Evolutionary conservation across 179 eudicot genomes (phyloP).

Genomic region (Camellia oleifera): DNA sequence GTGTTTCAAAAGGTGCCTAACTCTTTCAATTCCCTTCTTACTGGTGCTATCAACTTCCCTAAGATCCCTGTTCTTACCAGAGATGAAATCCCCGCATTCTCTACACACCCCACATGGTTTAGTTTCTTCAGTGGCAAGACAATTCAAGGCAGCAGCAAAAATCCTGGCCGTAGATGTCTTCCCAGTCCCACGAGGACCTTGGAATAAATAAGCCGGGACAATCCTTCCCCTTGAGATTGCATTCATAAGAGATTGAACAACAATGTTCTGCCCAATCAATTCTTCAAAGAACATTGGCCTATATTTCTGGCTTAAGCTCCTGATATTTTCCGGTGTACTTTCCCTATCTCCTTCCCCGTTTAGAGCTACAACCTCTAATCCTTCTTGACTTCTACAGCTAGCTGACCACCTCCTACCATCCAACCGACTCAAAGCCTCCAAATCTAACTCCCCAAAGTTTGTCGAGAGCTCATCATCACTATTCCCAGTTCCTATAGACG

Average conservation of each 20-base stretch:
- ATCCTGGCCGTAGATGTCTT: slow-evolving; percentile 85
- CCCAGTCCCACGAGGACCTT: slow-evolving; percentile 99
- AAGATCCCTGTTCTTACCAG: slow-evolving; percentile 67
- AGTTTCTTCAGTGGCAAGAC: slow-evolving; percentile 75
- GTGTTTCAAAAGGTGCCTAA: slow-evolving; percentile 55
- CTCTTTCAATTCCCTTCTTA: slow-evolving; percentile 65
- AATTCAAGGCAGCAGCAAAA: slow-evolving; percentile 88
- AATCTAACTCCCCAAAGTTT: slow-evolving; percentile 82
- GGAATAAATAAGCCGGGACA: slow-evolving; percentile 87
- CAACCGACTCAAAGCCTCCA: slow-evolving; percentile 88
- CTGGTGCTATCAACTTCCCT: slow-evolving; percentile 72
- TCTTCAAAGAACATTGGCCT: slow-evolving; percentile 92
- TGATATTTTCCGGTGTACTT: slow-evolving; percentile 56
- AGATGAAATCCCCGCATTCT: slow-evolving; percentile 73
- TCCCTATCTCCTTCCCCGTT: slow-evolving; percentile 58
- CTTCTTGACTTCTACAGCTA: slow-evolving; percentile 81
- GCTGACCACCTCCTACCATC: slow-evolving; percentile 98
- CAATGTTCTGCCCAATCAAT: slow-evolving; percentile 79
- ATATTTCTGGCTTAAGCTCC: slow-evolving; percentile 85
- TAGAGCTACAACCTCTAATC: slow-evolving; percentile 47
- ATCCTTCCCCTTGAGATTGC: slow-evolving; percentile 70
- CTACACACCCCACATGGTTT: slow-evolving; percentile 94
- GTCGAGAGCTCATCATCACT: slow-evolving; percentile 85
- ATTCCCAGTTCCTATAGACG: slow-evolving; percentile 61
- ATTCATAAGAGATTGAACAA: slow-evolving; percentile 79